Conservation (phyloP, 257 asterid genomes). For the Solanum peruvianum region DNA sequence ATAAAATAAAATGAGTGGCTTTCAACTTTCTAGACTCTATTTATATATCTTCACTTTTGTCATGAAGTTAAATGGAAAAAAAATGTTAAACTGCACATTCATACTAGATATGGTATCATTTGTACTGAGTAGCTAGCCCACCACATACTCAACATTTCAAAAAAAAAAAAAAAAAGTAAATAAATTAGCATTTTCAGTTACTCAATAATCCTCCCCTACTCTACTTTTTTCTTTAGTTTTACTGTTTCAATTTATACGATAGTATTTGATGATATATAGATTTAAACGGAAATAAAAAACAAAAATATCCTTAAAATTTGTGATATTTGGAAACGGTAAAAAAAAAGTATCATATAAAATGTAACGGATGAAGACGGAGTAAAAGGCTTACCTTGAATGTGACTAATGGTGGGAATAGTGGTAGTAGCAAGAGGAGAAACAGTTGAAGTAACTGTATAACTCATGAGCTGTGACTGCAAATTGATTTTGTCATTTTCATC, state of each 20-base stretch:
- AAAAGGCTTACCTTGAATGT: conserved; percentile 6
- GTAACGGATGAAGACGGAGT: not conserved
- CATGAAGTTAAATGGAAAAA: not conserved
- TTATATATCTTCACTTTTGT: not conserved
- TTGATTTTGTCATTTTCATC: conserved; percentile 35
- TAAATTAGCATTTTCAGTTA: not conserved
- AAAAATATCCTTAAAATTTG: not conserved
- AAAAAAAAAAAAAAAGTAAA: not conserved
- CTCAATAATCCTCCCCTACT: not conserved
- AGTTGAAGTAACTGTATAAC: conserved; percentile 4
- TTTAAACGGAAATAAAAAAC: not conserved
- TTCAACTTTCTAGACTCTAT: not conserved
- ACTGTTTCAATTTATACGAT: not conserved
- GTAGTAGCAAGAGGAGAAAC: not conserved
- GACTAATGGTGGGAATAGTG: conserved; percentile 1
- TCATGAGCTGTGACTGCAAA: conserved; percentile 16
- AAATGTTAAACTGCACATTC: not conserved
- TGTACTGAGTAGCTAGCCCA: not conserved
- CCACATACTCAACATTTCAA: not conserved
- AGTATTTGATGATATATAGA: not conserved
- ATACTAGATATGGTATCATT: not conserved
- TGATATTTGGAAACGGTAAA: not conserved
- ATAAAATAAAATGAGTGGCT: not conserved
- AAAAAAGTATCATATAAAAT: not conserved
- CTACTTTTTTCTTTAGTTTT: not conserved